Evolutionary conservation across 2,329 filamentous ascomycete species (phyloP).

Genomic region (Xylariaceae sp.): DNA sequence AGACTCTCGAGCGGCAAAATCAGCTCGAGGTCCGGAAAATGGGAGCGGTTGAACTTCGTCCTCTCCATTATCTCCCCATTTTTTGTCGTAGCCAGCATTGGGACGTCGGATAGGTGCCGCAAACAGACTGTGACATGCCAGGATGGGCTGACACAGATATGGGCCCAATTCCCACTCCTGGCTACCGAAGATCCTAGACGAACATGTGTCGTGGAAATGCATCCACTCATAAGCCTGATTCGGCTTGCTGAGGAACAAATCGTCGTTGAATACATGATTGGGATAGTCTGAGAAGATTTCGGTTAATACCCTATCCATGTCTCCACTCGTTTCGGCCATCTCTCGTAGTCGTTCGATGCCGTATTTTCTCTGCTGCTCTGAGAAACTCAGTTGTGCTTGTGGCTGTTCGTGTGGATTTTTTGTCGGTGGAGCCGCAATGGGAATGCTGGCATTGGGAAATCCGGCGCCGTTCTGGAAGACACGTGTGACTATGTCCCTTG

Average conservation of each 20-base stretch:
- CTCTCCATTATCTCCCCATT: slow-evolving; percentile 42
- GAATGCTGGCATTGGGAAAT: slow-evolving; percentile 58
- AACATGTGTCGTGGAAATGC: slow-evolving; percentile 83
- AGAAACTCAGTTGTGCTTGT: slow-evolving; percentile 61
- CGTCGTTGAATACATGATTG: slow-evolving; percentile 85
- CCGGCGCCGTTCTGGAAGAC: slow-evolving; percentile 76
- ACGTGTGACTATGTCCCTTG: slow-evolving; percentile 72
- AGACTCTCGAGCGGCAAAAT: slow-evolving; percentile 76
- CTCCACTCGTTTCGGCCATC: slow-evolving; percentile 75
- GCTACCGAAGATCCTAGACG: slow-evolving; percentile 70
- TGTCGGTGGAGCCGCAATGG: slow-evolving; percentile 37
- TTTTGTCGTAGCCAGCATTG: slow-evolving; percentile 40
- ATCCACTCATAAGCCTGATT: slow-evolving; percentile 82
- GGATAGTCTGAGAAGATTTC: slow-evolving; percentile 88
- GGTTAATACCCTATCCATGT: slow-evolving; percentile 72
- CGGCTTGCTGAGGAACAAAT: slow-evolving; percentile 85
- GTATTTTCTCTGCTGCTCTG: slow-evolving; percentile 67
- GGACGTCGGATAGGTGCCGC: slow-evolving; percentile 61
- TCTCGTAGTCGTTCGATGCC: slow-evolving; percentile 68
- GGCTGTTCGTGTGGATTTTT: slow-evolving; percentile 52
- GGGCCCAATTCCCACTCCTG: slow-evolving; percentile 91
- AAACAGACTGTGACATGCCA: slow-evolving; percentile 91
- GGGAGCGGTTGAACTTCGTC: slow-evolving; percentile 57
- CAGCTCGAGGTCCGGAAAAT: slow-evolving; percentile 77
- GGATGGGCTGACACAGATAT: slow-evolving; percentile 80